Evolutionary conservation across 169 alveolate genomes (phyloP).

Genomic region (Blepharisma undulans): DNA sequence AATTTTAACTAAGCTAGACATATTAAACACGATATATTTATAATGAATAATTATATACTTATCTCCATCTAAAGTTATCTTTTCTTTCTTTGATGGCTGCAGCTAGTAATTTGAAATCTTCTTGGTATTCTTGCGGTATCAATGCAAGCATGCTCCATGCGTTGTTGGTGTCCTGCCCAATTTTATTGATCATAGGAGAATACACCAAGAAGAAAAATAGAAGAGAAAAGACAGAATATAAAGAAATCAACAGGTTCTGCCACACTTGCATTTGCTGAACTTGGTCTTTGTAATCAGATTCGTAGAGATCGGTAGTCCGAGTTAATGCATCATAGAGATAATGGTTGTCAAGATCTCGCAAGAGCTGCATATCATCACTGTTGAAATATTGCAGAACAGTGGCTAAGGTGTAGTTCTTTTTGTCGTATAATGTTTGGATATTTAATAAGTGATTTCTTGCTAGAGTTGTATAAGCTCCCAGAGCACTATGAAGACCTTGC

Average conservation of each 20-base stretch:
- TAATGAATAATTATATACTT: background rate
- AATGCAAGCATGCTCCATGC: conserved; percentile 39
- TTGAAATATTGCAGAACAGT: background rate
- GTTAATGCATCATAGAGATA: conserved; percentile 20
- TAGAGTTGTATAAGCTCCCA: conserved; percentile 13
- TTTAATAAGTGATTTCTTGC: background rate
- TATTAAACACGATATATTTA: background rate
- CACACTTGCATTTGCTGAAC: background rate
- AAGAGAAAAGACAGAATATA: conserved; percentile 19
- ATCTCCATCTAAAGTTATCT: conserved; percentile 34
- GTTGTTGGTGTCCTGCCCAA: conserved; percentile 16
- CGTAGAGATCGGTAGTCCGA: conserved; percentile 13
- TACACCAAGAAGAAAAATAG: conserved; percentile 36
- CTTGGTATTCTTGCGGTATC: conserved; percentile 38
- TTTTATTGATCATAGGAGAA: conserved; percentile 37
- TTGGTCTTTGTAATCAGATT: conserved; percentile 24
- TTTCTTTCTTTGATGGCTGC: conserved; percentile 36
- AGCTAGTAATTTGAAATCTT: conserved; percentile 19
- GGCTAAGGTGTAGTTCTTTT: background rate
- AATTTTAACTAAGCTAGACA: background rate
- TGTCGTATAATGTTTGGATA: background rate
- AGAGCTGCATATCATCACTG: background rate
- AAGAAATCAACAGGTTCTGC: conserved; percentile 22
- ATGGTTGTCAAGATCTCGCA: conserved; percentile 25
- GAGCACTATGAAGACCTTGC: conserved; percentile 40